These are phyloP conservation scores for Hansfordia pulvinata DNA, from an alignment of 2,329 filamentous ascomycete species.

Conservation along the genomic window DNA sequence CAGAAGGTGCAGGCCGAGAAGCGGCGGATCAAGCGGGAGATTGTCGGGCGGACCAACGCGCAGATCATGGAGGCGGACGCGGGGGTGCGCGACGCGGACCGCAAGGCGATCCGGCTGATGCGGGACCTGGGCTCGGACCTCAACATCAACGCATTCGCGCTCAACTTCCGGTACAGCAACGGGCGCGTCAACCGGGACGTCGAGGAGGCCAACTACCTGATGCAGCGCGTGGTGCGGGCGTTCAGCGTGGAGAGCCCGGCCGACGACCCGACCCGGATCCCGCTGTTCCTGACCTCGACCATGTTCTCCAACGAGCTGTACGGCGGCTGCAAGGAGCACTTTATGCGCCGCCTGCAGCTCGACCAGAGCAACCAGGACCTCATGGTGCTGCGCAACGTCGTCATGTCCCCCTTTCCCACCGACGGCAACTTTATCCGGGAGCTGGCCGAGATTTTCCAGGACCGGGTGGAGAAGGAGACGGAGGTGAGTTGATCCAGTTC, in stretches of 20 bases:
- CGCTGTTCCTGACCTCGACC: constrained; percentile 30
- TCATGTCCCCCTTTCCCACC: constrained; percentile 30
- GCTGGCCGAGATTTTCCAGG: constrained; percentile 18
- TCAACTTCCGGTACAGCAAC: constrained; percentile 26
- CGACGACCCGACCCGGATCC: constrained; percentile 24
- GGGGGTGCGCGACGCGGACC: constrained; percentile 10
- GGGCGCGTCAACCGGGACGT: constrained; percentile 26
- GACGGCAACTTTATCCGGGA: constrained; percentile 23
- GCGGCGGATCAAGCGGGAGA: constrained; percentile 21
- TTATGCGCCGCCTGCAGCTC: constrained; percentile 25
- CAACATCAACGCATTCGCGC: constrained; percentile 29
- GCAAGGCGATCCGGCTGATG: constrained; percentile 23
- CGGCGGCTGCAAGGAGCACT: constrained; percentile 23
- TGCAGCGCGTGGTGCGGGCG: constrained; percentile 25
- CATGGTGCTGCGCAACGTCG: constrained; percentile 30
- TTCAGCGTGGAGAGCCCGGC: constrained; percentile 25
- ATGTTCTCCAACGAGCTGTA: constrained; percentile 24
- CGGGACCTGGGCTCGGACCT: constrained; percentile 27
- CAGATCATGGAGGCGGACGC: constrained; percentile 18
- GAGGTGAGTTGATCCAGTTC: constrained; percentile 5
- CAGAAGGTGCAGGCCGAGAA: constrained; percentile 21
- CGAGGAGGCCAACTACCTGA: constrained; percentile 33
- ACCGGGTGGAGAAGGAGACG: constrained; percentile 15
- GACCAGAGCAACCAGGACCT: constrained; percentile 18
- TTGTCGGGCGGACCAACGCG: constrained; percentile 21